Conservation (phyloP, 2,329 filamentous ascomycete genomes). For the Scorias spongiosa region DNA sequence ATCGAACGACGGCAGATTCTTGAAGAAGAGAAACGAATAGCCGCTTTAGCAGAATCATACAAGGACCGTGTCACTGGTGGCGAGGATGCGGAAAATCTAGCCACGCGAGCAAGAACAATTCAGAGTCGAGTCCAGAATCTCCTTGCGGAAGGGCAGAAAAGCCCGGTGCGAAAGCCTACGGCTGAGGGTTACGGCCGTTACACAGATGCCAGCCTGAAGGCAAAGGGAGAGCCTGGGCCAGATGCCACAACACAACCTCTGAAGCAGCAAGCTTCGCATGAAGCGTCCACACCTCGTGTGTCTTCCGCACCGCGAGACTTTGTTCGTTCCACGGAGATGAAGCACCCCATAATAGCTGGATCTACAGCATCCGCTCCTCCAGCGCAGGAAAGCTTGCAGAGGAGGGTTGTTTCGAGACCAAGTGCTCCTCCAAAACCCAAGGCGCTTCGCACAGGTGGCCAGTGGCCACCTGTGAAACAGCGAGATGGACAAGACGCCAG, state of each 20-base stretch:
- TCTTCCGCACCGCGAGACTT: too few relatives aligned
- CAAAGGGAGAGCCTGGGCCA: not conserved
- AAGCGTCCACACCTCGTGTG: not conserved
- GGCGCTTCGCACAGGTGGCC: slow-evolving; percentile 35
- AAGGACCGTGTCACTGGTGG: slow-evolving; percentile 55
- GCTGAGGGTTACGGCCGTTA: slow-evolving; percentile 84
- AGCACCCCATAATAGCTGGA: not conserved
- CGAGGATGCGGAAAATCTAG: slow-evolving; percentile 36
- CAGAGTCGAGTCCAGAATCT: slow-evolving; percentile 81
- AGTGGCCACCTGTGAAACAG: slow-evolving; percentile 8
- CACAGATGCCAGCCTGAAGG: slow-evolving; percentile 38
- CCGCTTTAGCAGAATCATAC: slow-evolving; percentile 78
- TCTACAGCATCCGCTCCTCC: slow-evolving; percentile 21
- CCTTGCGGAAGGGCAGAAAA: slow-evolving; percentile 54
- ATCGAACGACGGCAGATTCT: slow-evolving; percentile 67
- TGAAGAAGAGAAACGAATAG: slow-evolving; percentile 81
- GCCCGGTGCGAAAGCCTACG: slow-evolving; percentile 49
- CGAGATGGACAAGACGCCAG: not conserved
- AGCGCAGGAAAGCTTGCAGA: slow-evolving; percentile 8
- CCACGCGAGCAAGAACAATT: slow-evolving; percentile 62
- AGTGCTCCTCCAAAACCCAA: slow-evolving; percentile 46
- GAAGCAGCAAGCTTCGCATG: not conserved
- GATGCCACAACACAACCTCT: not conserved
- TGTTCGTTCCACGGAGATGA: too few relatives aligned
- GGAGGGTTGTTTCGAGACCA: slow-evolving; percentile 27